Evolutionary conservation across 257 asterid species (phyloP).

Genomic region (Henckelia pumila): DNA sequence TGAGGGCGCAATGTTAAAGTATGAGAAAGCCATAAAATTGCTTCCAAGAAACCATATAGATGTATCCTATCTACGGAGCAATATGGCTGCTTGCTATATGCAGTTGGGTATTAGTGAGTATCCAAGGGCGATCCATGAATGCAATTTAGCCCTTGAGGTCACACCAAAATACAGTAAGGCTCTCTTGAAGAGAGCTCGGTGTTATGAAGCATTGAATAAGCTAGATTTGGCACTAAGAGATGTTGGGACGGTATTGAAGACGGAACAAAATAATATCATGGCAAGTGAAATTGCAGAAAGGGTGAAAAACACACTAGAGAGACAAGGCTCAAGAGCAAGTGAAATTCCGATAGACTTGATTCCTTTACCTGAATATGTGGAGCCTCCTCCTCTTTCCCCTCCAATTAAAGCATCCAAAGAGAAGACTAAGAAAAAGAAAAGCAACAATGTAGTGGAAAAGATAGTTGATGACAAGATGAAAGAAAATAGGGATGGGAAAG

Average conservation of each 20-base stretch:
- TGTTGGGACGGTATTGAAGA: slow-evolving; percentile 53
- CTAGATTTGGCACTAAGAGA: slow-evolving; percentile 71
- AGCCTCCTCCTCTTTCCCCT: slow-evolving; percentile 37
- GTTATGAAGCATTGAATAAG: slow-evolving; percentile 80
- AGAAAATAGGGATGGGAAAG: slow-evolving; percentile 22
- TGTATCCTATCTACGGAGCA: slow-evolving; percentile 68
- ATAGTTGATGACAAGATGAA: slow-evolving; percentile 11
- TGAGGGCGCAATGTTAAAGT: slow-evolving; percentile 73
- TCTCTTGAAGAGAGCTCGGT: slow-evolving; percentile 79
- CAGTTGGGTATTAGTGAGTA: slow-evolving; percentile 76
- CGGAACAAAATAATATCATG: slow-evolving; percentile 79
- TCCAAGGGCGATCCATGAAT: slow-evolving; percentile 77
- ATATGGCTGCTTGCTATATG: slow-evolving; percentile 85
- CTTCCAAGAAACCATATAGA: slow-evolving; percentile 80
- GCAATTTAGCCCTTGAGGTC: slow-evolving; percentile 87
- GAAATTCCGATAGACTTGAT: slow-evolving; percentile 38
- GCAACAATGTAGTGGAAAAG: slow-evolving; percentile 29
- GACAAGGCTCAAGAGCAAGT: slow-evolving; percentile 34
- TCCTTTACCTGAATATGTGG: slow-evolving; percentile 49
- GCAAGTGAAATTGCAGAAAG: slow-evolving; percentile 67
- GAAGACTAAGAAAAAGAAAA: slow-evolving; percentile 48
- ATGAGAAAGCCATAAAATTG: slow-evolving; percentile 71
- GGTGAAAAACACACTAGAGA: slow-evolving; percentile 48
- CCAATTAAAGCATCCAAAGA: slow-evolving; percentile 34
- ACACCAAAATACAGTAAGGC: slow-evolving; percentile 85